Conservation (phyloP, 2,329 filamentous ascomycete genomes). For the Fusarium solani-melongenae region DNA sequence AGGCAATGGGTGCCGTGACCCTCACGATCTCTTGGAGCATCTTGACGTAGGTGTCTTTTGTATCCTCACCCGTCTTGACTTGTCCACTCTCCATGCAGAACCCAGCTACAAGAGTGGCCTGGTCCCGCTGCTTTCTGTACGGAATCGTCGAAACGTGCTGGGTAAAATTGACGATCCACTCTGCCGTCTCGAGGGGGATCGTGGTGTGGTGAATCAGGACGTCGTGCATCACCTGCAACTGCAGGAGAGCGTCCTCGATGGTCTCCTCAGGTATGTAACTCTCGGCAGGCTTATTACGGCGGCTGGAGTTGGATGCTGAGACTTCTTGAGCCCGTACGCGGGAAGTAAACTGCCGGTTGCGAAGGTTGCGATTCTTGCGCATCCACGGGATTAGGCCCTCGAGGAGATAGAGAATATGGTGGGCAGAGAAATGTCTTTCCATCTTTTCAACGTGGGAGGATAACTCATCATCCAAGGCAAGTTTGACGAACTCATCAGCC, state of each 20-base stretch:
- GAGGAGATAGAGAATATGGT: conserved; percentile 75
- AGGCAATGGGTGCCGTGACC: conserved; percentile 77
- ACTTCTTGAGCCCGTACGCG: conserved; percentile 64
- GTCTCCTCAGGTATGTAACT: conserved; percentile 73
- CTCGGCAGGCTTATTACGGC: conserved; percentile 52
- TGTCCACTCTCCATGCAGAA: conserved; percentile 87
- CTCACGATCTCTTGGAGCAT: conserved; percentile 82
- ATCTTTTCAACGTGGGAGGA: conserved; percentile 68
- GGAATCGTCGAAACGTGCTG: conserved; percentile 83
- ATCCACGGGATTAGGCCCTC: conserved; percentile 75
- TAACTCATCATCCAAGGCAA: conserved; percentile 65
- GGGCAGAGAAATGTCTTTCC: conserved; percentile 62
- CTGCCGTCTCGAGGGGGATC: conserved; percentile 70
- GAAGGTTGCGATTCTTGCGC: conserved; percentile 73
- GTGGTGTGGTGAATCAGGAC: conserved; percentile 77
- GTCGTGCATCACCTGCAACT: conserved; percentile 74
- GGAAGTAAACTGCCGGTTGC: conserved; percentile 75
- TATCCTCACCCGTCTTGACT: conserved; percentile 74
- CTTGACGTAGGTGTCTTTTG: conserved; percentile 74
- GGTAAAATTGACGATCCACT: conserved; percentile 79
- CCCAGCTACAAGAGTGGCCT: conserved; percentile 62
- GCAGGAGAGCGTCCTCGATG: conserved; percentile 77
- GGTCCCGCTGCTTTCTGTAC: conserved; percentile 69
- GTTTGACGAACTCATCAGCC: conserved; percentile 73
- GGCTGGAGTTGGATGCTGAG: conserved; percentile 41